Conservation (phyloP, 225 moss, liverwort and hornwort genomes). For the Neckera pumila region DNA sequence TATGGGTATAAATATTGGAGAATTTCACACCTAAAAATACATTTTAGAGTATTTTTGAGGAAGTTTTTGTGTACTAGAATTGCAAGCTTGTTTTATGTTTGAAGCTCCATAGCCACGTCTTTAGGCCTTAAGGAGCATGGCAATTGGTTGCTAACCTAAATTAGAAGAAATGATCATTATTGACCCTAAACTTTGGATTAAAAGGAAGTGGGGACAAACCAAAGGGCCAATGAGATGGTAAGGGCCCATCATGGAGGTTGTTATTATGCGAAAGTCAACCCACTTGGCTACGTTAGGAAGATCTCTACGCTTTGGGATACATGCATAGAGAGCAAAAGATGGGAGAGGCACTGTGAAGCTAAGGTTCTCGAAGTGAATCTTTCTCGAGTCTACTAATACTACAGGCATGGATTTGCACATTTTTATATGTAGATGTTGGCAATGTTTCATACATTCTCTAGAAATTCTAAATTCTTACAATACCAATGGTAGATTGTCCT, state of each 20-base stretch:
- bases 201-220: too few species aligned
- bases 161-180: background rate
- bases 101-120: background rate
- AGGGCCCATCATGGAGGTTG: fast-evolving
- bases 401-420: background rate
- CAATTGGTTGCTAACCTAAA: background rate
- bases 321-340: fast-evolving
- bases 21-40: fast-evolving
- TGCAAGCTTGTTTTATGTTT: background rate
- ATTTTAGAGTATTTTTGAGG: too few species aligned
- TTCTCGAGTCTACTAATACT: background rate
- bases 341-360: fast-evolving
- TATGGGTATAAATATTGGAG: background rate
- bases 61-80: background rate
- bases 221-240: background rate
- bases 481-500: fast-evolving
- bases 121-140: background rate
- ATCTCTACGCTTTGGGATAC: background rate
- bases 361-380: fast-evolving
- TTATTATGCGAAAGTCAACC: fast-evolving
- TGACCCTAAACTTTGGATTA: background rate
- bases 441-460: fast-evolving
- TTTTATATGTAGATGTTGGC: fast-evolving
- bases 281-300: fast-evolving
- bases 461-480: background rate